Base-by-base conservation (phyloP, 306 rosid genomes). In the Dalbergia oliveri region DNA sequence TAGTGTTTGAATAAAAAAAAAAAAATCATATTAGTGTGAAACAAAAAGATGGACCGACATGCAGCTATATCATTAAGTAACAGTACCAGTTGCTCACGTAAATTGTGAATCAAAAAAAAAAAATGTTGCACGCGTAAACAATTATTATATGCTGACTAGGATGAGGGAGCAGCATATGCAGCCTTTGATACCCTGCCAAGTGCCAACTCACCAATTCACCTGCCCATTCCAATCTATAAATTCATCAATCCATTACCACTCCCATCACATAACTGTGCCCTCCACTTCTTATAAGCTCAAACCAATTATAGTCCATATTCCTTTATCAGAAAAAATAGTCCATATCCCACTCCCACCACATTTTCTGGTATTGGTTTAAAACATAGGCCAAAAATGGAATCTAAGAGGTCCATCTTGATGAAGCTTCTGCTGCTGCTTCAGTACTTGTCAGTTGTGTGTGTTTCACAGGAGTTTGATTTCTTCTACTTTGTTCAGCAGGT, bases 401-500 rank as follows among this genome's bases (percentile, higher is more conserved):
- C 69, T 3, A 67, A 67, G 8, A 74, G 67, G 11, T 69, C 71
- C 15, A 59, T 80, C 51, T 77, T 75, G 69, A 41, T 84, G 57
- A 82, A 49, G 58, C 85, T 89, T 80, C 51, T 89, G 44, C 37
- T 89, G 51, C 37, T 83, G 11, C 53, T 88, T 35, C 85, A 82
- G 16, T 11, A 69, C 61, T 86, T 84, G 5, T 75, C 88, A 12
- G 72, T 88, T 31, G 78, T 86, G 4, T 82, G 85, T 44, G 75
- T 80, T 49, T 71, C 89, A 0, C 85, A 79, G 51, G 87, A 81
- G 57, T 88, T 86, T 45, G 91, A 88, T 84, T 88, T 88, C 86
- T 86, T 81, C 81, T 88, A 88, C 91, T 88, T 88, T 45, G 91
- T 88, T 72, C 91, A 81, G 58, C 89, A 88, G 89, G 91, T 88